Percentiles rank a stretch among this genome's conserved stretches.
phyloP scores from a whole-genome alignment of 352 stramenopile species.

The Phytophthora brassicae region DNA sequence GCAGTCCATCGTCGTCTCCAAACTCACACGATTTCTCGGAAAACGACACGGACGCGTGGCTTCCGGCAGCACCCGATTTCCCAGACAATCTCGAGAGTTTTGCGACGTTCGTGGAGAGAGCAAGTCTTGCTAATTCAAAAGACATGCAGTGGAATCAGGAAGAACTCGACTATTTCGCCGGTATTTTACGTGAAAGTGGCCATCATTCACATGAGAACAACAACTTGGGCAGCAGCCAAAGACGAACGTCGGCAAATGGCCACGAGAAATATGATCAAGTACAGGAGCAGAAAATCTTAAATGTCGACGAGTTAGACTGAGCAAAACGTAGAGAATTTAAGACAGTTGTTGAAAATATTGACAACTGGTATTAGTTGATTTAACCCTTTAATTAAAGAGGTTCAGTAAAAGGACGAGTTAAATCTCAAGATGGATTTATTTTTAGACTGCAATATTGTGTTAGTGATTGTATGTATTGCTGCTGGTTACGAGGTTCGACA shows the following conservation, averaged over 20 bases:
- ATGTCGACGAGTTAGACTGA: slow-evolving; percentile 62
- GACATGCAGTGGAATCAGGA: slow-evolving; percentile 43
- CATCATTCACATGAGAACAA: slow-evolving; percentile 14
- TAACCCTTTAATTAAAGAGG: too few relatives aligned
- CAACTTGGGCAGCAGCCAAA: slow-evolving; percentile 1
- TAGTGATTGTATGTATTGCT: slow-evolving; percentile 29
- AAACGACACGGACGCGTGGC: slow-evolving; percentile 26
- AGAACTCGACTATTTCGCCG: slow-evolving; percentile 38
- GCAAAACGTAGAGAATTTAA: background rate
- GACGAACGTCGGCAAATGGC: slow-evolving; percentile 6
- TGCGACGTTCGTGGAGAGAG: slow-evolving; percentile 30
- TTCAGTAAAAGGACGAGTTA: too few relatives aligned
- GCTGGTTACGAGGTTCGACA: slow-evolving; percentile 17
- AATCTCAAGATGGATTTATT: too few relatives aligned
- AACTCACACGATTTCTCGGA: slow-evolving; percentile 28
- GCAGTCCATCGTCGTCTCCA: slow-evolving; percentile 22
- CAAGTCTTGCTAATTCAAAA: slow-evolving; percentile 16
- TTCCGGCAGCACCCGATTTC: slow-evolving; percentile 12
- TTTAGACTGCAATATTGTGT: background rate
- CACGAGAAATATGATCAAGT: slow-evolving; percentile 8
- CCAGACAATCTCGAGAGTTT: slow-evolving; percentile 31
- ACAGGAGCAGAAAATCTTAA: slow-evolving; percentile 43
- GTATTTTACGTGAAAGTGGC: slow-evolving; percentile 30
- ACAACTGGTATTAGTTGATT: too few relatives aligned
- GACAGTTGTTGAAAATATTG: slow-evolving; percentile 1